Evolutionary conservation across 306 rosid genomes (phyloP), one percentile per base, ranked within the genome.

Genomic region (Corylus americana): DNA sequence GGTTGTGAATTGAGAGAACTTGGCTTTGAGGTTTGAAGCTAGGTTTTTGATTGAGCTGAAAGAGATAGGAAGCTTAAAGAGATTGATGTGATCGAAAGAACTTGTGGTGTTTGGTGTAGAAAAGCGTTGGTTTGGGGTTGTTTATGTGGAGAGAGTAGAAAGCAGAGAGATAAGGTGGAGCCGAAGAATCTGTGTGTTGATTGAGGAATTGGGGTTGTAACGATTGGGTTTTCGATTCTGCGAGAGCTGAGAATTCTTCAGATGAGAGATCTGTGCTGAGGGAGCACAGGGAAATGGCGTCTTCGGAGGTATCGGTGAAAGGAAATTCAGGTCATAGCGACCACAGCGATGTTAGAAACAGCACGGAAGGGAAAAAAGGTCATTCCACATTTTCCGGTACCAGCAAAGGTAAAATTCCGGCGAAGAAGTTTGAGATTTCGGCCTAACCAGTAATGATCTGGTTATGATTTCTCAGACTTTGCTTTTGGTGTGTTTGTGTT

Each of bases 251-350:
- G 44, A 79, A 64, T 74, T 77, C 50, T 37, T 79, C 84, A 62
- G 83, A 87, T 88, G 92, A 85, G 84, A 86, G 93, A 93, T 91
- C 95, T 93, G 87, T 78, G 84, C 69, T 68, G 42, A 12, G 82
- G 84, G 83, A 47, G 47, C 45, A 72, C 62, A n/a, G 74, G 73
- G 71, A 70, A 80, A 90, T 91, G 98, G 74, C 92, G 63, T 78
- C 93, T 70, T 80, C 93, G 75, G 98, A 94, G 83, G 90, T 86
- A 55, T 84, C 90, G 37, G 79, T 84, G 74, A 91, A 87, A 77
- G 88, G 85, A 29, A 89, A 85, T 85, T 80, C 84, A 25, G 80
- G 68, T 1, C 83, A 77, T 55, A 84, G 74, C 55, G 83, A 82
- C 62, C 87, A 83, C 67, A 83, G 53, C 49, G 85, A 82, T 7